Evolutionary conservation across 805 yeast species (phyloP), one percentile per base, ranked within the genome.

Genomic region (Cyberlindnera euphorbiiphila): DNA sequence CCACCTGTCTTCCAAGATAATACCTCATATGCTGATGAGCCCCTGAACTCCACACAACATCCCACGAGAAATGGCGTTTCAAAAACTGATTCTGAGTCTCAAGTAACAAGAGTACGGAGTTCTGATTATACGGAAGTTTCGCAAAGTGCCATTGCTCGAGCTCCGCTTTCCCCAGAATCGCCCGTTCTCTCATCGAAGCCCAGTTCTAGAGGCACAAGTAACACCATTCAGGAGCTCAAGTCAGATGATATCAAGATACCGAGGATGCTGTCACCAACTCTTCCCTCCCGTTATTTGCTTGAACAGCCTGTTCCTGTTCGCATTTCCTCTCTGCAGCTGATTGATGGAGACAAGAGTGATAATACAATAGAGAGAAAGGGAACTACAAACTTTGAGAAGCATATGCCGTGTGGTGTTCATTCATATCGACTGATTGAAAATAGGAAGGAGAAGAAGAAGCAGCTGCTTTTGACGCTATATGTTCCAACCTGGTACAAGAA

Each of bases 191-290:
- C n/a, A n/a, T n/a, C n/a, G n/a, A n/a, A n/a, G n/a, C n/a, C n/a
- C n/a, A n/a, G n/a, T n/a, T n/a, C n/a, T n/a, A n/a, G n/a, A n/a
- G n/a, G n/a, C n/a, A n/a, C n/a, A n/a, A n/a, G n/a, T n/a, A n/a
- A n/a, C n/a, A 22, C 17, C 4, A 11, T 14, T 9, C n/a, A 23
- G n/a, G 31, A 27, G n/a, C 16, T 14, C 9, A 27, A 4, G 8
- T 22, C 27, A 7, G 20, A 14, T 7, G n/a, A 10, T 3, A 9
- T 24, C 12, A 28, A 26, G 32, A 38, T 47, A 3, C 52, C 52
- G 5, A 34, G 21, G 28, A 42, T 45, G 45, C 36, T 51, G 3
- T 48, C 54, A 11, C 56, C 56, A 1, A 49, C 54, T 3, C 25
- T 49, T 4, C 54, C 54, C 4, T 34, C 45, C 2, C 38, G 25